Conservation (phyloP, 441 rosid genomes). For the Erysimum pusillum region DNA sequence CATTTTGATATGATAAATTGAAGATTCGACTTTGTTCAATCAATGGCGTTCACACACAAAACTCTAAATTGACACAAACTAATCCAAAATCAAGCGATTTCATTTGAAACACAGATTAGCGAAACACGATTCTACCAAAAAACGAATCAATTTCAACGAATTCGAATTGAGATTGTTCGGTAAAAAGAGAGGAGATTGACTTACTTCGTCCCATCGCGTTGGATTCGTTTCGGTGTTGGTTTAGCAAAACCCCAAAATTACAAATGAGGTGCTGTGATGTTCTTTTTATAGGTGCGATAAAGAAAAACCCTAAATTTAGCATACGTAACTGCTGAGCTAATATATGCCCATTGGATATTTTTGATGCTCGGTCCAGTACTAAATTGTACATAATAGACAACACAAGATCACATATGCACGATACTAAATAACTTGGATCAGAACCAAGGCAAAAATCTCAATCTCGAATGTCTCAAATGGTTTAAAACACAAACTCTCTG, state of each 20-base stretch:
- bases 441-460: conserved; percentile 15
- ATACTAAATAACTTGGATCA: conserved; percentile 10
- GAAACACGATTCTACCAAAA: not conserved
- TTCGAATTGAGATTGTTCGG: not conserved
- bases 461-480: conserved; percentile 32
- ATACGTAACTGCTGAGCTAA: conserved; percentile 34
- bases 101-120: not conserved
- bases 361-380: conserved; percentile 22
- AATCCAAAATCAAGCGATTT: not conserved
- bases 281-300: not conserved
- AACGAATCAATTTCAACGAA: not conserved
- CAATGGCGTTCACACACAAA: not conserved
- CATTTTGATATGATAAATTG: not conserved
- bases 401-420: conserved; percentile 3
- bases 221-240: not conserved
- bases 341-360: conserved; percentile 41
- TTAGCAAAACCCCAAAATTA: not conserved
- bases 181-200: conserved; percentile 15
- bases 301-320: conserved; percentile 27
- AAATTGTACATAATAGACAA: not conserved
- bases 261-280: not conserved
- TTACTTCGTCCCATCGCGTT: conserved; percentile 34
- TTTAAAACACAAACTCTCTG: conserved; percentile 4
- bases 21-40: not conserved
- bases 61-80: not conserved